Conservation (phyloP, 2,329 filamentous ascomycete genomes). For the Colletotrichum orchidophilum region DNA sequence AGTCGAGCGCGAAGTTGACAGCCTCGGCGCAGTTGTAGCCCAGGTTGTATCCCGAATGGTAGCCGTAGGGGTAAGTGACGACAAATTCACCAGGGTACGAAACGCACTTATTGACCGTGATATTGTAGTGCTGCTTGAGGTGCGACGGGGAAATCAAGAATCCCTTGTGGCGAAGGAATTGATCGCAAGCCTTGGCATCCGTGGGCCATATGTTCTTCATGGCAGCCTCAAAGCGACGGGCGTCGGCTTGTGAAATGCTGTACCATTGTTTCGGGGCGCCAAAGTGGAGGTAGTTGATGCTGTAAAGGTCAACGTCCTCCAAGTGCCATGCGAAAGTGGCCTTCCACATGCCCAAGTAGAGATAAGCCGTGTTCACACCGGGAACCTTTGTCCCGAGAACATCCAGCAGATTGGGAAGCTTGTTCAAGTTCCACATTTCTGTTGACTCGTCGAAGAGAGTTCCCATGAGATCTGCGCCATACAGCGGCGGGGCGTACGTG, state of each 20-base stretch:
- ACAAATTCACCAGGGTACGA: slow-evolving; percentile 98
- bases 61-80: slow-evolving; percentile 97
- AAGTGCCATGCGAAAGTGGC: slow-evolving; percentile 99
- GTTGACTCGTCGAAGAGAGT: slow-evolving; percentile 91
- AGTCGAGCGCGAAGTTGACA: slow-evolving; percentile 96
- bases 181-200: slow-evolving; percentile 93
- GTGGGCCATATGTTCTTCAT: slow-evolving; percentile 97
- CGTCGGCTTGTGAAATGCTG: slow-evolving; percentile 96
- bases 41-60: slow-evolving; percentile 97
- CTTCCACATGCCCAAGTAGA: slow-evolving; percentile 99
- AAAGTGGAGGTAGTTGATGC: slow-evolving; percentile 99
- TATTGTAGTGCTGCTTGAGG: slow-evolving; percentile 87
- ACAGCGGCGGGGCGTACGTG: slow-evolving; percentile 93
- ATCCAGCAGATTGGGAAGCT: slow-evolving; percentile 91
- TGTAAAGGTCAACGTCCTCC: slow-evolving; percentile 98
- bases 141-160: slow-evolving; percentile 94
- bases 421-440: slow-evolving; percentile 92
- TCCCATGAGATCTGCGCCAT: slow-evolving; percentile 95
- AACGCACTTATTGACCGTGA: slow-evolving; percentile 95
- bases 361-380: slow-evolving; percentile 96
- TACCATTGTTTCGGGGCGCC: slow-evolving; percentile 99
- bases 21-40: slow-evolving; percentile 99
- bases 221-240: slow-evolving; percentile 88
- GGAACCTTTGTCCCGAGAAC: slow-evolving; percentile 95
- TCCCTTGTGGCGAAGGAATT: slow-evolving; percentile 97